These are phyloP conservation scores for Aspergillus viridinutans DNA, from an alignment of 2,329 filamentous ascomycete species.

Conservation along the genomic window DNA sequence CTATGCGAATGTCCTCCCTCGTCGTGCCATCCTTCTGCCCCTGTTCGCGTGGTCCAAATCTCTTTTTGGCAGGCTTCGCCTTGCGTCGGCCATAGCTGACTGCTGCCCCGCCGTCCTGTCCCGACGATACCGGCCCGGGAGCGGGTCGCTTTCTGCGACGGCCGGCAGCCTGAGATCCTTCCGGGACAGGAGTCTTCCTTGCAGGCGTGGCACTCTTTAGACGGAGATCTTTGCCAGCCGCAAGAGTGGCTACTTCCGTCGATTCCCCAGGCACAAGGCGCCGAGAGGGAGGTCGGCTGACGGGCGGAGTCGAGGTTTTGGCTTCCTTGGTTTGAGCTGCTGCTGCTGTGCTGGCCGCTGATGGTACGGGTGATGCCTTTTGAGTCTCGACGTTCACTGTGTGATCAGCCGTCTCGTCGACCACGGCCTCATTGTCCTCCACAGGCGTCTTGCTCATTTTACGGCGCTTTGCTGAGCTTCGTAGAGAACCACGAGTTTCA, in stretches of 20 bases:
- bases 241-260: slow-evolving; percentile 21
- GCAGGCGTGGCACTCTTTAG: slow-evolving; percentile 42
- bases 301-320: slow-evolving; percentile 29
- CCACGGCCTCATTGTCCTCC: slow-evolving; percentile 11
- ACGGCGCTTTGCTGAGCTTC: slow-evolving; percentile 35
- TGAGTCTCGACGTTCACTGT: slow-evolving; percentile 20
- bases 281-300: slow-evolving; percentile 31
- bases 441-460: slow-evolving; percentile 33
- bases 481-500: slow-evolving; percentile 23
- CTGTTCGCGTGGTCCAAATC: slow-evolving; percentile 38
- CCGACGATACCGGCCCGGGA: slow-evolving; percentile 55
- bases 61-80: slow-evolving; percentile 47
- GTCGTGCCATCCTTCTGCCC: slow-evolving; percentile 21
- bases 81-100: slow-evolving; percentile 59
- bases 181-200: slow-evolving; percentile 38
- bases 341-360: slow-evolving; percentile 19
- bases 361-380: slow-evolving; percentile 19
- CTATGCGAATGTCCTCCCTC: slow-evolving; percentile 39
- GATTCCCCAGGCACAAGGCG: slow-evolving; percentile 26
- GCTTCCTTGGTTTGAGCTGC: slow-evolving; percentile 6
- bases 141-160: slow-evolving; percentile 56
- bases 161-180: slow-evolving; percentile 36
- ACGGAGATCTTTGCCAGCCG: slow-evolving; percentile 30
- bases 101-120: slow-evolving; percentile 57
- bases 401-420: slow-evolving; percentile 41